Evolutionary conservation across 2,329 filamentous ascomycete species (phyloP).

Genomic region (Pseudocercospora crystallina): DNA sequence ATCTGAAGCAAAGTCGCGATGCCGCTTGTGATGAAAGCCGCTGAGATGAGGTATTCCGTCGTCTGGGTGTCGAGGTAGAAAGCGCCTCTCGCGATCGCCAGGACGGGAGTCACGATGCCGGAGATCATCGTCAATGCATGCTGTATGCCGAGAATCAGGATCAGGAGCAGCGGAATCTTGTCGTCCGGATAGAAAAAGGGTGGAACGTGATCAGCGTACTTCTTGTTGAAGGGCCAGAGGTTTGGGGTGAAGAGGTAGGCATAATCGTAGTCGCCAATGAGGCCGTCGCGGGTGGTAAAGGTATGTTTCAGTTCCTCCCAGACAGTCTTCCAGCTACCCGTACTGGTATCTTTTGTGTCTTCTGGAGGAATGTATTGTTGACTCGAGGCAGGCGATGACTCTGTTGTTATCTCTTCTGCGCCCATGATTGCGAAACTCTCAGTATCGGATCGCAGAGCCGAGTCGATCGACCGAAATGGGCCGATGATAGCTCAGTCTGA

Average conservation of each 20-base stretch:
- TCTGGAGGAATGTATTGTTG: slow-evolving; percentile 3
- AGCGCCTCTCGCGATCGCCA: slow-evolving; percentile 17
- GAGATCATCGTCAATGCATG: slow-evolving; percentile 24
- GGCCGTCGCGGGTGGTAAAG: slow-evolving; percentile 21
- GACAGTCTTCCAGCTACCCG: slow-evolving; percentile 3
- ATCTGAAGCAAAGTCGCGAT: slow-evolving; percentile 22
- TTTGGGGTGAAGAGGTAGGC: slow-evolving; percentile 25
- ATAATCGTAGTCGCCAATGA: slow-evolving; percentile 24
- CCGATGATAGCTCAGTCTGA: too few relatives aligned
- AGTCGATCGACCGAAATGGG: too few relatives aligned
- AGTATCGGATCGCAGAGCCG: too few relatives aligned
- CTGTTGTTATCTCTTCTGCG: background rate
- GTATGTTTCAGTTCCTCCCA: slow-evolving; percentile 19
- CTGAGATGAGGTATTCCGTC: slow-evolving; percentile 20
- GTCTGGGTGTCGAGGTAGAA: slow-evolving; percentile 20
- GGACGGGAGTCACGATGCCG: slow-evolving; percentile 22
- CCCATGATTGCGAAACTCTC: background rate
- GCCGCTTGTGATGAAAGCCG: slow-evolving; percentile 23
- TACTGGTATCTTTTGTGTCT: background rate
- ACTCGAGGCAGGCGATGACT: background rate
- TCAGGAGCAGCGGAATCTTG: slow-evolving; percentile 23
- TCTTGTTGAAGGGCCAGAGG: slow-evolving; percentile 21
- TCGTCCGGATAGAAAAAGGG: slow-evolving; percentile 25
- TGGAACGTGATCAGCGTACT: slow-evolving; percentile 18
- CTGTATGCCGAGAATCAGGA: slow-evolving; percentile 22